Percentiles rank a stretch among this genome's conserved stretches.
Evolutionary conservation across 2,329 filamentous ascomycete genomes (phyloP).

Genomic region (Aureobasidium mangrovei): DNA sequence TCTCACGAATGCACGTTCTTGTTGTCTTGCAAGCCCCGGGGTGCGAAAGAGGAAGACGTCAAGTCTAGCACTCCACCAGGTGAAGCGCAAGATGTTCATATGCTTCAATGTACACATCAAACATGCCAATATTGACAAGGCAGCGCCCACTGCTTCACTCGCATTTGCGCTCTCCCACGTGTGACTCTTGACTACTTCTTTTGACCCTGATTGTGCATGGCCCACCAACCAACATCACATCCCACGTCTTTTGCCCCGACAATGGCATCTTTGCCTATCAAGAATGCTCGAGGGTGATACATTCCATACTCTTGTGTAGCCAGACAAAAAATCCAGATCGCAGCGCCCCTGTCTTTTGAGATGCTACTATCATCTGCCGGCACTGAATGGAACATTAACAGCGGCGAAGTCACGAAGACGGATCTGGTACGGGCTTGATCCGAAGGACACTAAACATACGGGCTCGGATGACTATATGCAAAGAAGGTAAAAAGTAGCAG

Average conservation of each 20-base stretch:
- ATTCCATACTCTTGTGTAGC: not conserved
- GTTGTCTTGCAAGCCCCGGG: too few species aligned
- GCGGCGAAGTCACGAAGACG: too few species aligned
- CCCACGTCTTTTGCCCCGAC: too few species aligned
- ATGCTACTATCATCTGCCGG: too few species aligned
- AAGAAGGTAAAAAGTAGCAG: too few species aligned
- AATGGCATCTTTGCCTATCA: not conserved
- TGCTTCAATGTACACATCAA: not conserved
- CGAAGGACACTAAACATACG: too few species aligned
- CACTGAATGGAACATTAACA: too few species aligned
- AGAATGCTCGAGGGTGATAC: not conserved
- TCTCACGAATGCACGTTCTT: constrained; percentile 2
- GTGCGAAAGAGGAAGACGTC: not conserved
- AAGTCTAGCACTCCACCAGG: not conserved
- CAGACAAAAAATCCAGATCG: not conserved
- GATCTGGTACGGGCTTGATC: too few species aligned
- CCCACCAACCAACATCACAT: too few species aligned
- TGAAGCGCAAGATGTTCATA: not conserved
- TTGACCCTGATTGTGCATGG: too few species aligned
- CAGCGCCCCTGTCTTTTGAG: too few species aligned
- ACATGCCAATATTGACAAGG: not conserved
- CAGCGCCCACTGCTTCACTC: not conserved
- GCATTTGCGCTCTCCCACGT: not conserved
- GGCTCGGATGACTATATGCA: too few species aligned
- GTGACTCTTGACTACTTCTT: not conserved